Evolutionary conservation across 2,329 filamentous ascomycete genomes (phyloP).

Genomic region (Gnomoniopsis sp.): DNA sequence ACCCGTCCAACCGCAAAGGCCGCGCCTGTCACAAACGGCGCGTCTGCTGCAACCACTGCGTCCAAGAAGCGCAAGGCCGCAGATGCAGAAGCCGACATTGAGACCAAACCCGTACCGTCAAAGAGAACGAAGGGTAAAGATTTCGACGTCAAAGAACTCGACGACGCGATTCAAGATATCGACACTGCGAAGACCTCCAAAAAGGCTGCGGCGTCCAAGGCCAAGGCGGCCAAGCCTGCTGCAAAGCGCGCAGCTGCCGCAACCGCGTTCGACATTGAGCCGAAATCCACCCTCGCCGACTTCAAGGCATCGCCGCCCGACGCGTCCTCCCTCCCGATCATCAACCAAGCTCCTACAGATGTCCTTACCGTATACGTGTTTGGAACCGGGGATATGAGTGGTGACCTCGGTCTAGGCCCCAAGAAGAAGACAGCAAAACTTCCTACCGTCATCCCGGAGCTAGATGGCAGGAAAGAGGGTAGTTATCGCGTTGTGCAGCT

Average conservation of each 20-base stretch:
- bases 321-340: constrained; percentile 14
- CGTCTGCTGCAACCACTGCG: constrained; percentile 3
- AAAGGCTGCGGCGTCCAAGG: constrained; percentile 5
- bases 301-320: constrained; percentile 15
- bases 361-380: constrained; percentile 21
- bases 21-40: constrained; percentile 10
- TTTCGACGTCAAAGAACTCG: not conserved
- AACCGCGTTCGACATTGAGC: constrained; percentile 10
- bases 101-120: not conserved
- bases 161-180: constrained; percentile 3
- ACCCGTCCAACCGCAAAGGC: constrained; percentile 9
- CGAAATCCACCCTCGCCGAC: constrained; percentile 12
- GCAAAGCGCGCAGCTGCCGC: not conserved
- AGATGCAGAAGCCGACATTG: constrained; percentile 1
- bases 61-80: constrained; percentile 19
- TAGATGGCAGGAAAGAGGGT: constrained; percentile 16
- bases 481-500: constrained; percentile 48
- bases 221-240: constrained; percentile 2
- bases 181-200: not conserved
- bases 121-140: constrained; percentile 3
- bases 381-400: constrained; percentile 43
- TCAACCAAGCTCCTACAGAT: constrained; percentile 18
- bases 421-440: constrained; percentile 19
- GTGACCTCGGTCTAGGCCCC: constrained; percentile 31
- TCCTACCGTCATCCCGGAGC: constrained; percentile 19